Percentiles rank a stretch among this genome's conserved stretches.
Conservation (phyloP, 306 rosid species). For the Rosa lucieae region DNA sequence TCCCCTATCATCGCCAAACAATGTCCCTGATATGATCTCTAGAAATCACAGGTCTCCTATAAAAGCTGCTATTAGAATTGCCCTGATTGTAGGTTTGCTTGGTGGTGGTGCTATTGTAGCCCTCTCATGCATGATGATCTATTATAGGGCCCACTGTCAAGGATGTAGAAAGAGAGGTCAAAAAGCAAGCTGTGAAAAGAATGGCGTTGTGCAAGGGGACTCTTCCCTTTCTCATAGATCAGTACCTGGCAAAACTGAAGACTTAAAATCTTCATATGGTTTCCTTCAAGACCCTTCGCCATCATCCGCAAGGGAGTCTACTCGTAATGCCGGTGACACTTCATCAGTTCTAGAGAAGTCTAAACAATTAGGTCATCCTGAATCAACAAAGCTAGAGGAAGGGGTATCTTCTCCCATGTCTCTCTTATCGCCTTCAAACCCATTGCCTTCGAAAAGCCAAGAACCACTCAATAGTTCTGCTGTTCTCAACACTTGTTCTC, state of each 20-base stretch:
- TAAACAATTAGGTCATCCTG: conserved; percentile 30
- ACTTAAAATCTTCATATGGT: conserved; percentile 33
- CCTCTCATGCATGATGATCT: conserved; percentile 38
- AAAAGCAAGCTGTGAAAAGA: conserved; percentile 36
- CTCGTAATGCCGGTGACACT: conserved; percentile 23
- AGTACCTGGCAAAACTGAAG: conserved; percentile 37
- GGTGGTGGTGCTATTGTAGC: conserved; percentile 46
- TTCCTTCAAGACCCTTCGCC: conserved; percentile 21
- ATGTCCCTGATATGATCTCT: conserved; percentile 29
- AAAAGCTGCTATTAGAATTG: conserved; percentile 50
- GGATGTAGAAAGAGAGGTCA: conserved; percentile 26
- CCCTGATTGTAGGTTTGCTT: conserved; percentile 56
- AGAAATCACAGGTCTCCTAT: conserved; percentile 33
- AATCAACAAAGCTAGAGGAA: conserved; percentile 40
- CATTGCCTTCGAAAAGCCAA: conserved; percentile 55
- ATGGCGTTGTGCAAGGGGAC: conserved; percentile 34
- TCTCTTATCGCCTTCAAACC: conserved; percentile 53
- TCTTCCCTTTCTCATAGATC: conserved; percentile 36
- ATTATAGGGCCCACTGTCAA: conserved; percentile 38
- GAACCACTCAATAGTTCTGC: conserved; percentile 43
- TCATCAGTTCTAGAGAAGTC: conserved; percentile 35
- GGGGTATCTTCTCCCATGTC: conserved; percentile 52
- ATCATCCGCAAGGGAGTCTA: conserved; percentile 22
- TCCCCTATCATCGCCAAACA: conserved; percentile 40
- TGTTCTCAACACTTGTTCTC: conserved; percentile 46